Base-by-base conservation (phyloP, 306 rosid genomes). In the Trifolium repens region DNA sequence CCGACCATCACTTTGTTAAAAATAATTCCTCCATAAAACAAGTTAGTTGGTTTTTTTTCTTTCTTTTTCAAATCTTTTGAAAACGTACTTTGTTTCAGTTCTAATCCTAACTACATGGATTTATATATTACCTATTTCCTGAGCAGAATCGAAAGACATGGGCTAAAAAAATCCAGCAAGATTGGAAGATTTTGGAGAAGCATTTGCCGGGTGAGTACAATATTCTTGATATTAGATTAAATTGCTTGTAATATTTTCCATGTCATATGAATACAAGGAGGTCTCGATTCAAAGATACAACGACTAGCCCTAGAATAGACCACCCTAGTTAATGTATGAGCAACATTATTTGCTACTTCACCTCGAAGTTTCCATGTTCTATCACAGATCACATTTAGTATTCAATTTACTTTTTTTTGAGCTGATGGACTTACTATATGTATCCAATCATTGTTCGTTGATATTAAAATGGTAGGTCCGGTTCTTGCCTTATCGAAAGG, bases 141-240 rank as follows among this genome's bases (percentile, higher is more conserved):
- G 61, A 77, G 66, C 89, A 92, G 97, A 13, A 46, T 46, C 52
- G 16, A 13, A 78, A 78, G 79, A 84, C 40, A 39, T 90, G 97
- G 96, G 87, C 88, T 14, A 63, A 92, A 87, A 74, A 79, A 84
- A 84, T 92, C 78, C 92, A 92, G 83, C 92, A 88, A 32, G 93
- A 92, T 69, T 90, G 97, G 97, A 88, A 80, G 84, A 90, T 81
- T 62, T 83, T 92, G 78, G 84, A 89, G 82, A 87, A 88, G 76
- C 96, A 92, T 87, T 81, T 92, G 75, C 93, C 97, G 12, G 96
- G 97, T 92, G 74, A 84, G 84, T 46, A 58, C 61, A 52, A 58
- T 53, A 19, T 64, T 73, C 63, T 22, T 65, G 60, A 35, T 47
- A 19, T 69, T 39, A 9, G 35, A 63, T 71, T 39, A 9, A 42